phyloP scores from a whole-genome alignment of 1,284 basidiomycete species.

The Cryptococcus sp. region DNA sequence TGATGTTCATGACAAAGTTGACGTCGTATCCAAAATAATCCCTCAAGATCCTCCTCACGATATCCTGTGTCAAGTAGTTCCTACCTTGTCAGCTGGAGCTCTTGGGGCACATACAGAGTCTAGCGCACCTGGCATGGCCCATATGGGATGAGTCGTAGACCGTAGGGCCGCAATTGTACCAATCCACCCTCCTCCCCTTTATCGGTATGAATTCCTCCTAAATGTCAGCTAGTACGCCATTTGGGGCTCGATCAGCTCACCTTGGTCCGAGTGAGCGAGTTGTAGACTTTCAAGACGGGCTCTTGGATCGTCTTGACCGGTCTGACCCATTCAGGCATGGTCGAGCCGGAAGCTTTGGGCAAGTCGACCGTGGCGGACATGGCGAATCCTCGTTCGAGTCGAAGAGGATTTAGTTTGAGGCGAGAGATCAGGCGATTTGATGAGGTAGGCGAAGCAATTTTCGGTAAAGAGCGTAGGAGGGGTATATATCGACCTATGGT shows the following conservation, averaged over 20 bases:
- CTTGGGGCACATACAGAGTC: background rate
- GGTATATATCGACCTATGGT: too few species aligned
- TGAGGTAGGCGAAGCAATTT: too few species aligned
- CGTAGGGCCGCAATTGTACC: slow-evolving; percentile 99
- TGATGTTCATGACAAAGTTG: slow-evolving; percentile 99
- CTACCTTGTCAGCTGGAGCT: slow-evolving; percentile 47
- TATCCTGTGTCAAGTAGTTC: slow-evolving; percentile 97
- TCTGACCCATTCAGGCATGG: slow-evolving; percentile 42
- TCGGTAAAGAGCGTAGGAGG: too few species aligned
- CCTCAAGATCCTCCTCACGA: slow-evolving; percentile 83
- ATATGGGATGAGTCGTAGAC: slow-evolving; percentile 98
- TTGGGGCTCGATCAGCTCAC: slow-evolving; percentile 48
- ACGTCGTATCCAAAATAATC: slow-evolving; percentile 98
- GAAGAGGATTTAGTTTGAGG: too few species aligned
- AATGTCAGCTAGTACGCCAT: slow-evolving; percentile 5
- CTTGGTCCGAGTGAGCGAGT: slow-evolving; percentile 89
- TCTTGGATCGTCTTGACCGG: slow-evolving; percentile 32
- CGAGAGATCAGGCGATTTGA: too few species aligned
- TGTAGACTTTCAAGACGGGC: slow-evolving; percentile 73
- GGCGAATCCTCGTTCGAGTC: background rate
- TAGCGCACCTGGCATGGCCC: slow-evolving; percentile 86
- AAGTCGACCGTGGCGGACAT: slow-evolving; percentile 11
- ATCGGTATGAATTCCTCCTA: slow-evolving; percentile 77
- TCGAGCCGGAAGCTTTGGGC: slow-evolving; percentile 21
- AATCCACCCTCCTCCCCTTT: slow-evolving; percentile 81